Percentiles rank a stretch among this genome's conserved stretches.
Conservation (phyloP, 176 grass and related monocot genomes). For the Pontederia paniculata region DNA sequence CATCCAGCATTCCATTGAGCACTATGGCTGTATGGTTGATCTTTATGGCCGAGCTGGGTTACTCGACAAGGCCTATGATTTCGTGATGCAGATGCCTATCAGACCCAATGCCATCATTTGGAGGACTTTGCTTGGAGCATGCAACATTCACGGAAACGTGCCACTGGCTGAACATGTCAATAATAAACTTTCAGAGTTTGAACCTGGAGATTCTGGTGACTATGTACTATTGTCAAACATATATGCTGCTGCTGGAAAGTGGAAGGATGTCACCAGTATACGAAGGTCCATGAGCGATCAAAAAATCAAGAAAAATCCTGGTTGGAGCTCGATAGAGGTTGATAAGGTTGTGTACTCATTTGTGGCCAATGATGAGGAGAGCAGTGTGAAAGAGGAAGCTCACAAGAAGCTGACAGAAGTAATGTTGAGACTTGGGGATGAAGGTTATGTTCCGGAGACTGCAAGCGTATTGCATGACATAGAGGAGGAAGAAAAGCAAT, state of each 20-base stretch:
- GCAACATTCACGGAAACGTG: constrained; percentile 19
- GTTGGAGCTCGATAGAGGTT: constrained; percentile 27
- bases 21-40: constrained; percentile 25
- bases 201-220: constrained; percentile 13
- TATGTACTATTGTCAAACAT: constrained; percentile 20
- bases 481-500: constrained; percentile 23
- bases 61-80: constrained; percentile 20
- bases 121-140: constrained; percentile 24
- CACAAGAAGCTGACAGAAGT: background rate
- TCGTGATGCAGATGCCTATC: constrained; percentile 15
- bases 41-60: constrained; percentile 21
- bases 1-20: constrained; percentile 13
- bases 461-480: constrained; percentile 23
- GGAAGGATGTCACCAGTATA: constrained; percentile 22
- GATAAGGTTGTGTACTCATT: constrained; percentile 14
- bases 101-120: constrained; percentile 21
- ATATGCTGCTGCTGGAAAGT: constrained; percentile 17
- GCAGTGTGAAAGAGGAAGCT: constrained; percentile 9
- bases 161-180: constrained; percentile 17
- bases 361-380: constrained; percentile 6
- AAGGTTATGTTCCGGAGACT: constrained; percentile 14
- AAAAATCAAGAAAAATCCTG: constrained; percentile 6
- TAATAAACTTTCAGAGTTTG: constrained; percentile 12
- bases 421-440: constrained; percentile 4
- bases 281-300: constrained; percentile 5